Evolutionary conservation across 192 early-diverging fungal species (phyloP), one percentile per base, ranked within the genome.

Genomic region (Linnemannia hyalina): DNA sequence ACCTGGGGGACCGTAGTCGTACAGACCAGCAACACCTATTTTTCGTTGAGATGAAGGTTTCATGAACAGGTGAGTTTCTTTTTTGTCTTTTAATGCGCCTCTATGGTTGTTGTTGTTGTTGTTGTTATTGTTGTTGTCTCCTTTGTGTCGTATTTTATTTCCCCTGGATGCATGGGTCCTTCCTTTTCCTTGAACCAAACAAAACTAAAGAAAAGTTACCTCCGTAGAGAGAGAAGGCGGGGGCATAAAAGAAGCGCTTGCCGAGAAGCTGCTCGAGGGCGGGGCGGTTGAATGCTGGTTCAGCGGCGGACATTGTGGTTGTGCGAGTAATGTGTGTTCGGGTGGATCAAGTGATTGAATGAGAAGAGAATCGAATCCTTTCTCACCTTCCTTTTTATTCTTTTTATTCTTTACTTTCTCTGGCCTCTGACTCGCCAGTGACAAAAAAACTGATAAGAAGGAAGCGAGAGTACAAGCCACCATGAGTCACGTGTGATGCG

Each of bases 211-310:
- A 52, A 40, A 70, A 5, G 22, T 81, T 90, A 96, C 96, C 98
- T 76, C 97, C 97, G 83, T 99, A 99, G 88, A 97, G 97, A 71
- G 93, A 90, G 89, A 98, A 99, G 44, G 97, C 94, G 13, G 97
- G 99, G 41, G 99, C 96, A 72, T 94, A 96, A 88, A 99, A 99
- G 94, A 99, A 99, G 40, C 98, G 94, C 91, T 97, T 97, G 75
- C 92, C 87, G 74, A 99, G 91, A 76, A 99, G 36, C 77, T 90
- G 85, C 81, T 90, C 89, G 26, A 90, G 82, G 9, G 86, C 65
- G 18, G 82, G n/a, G 79, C 89, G 76, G 77, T 82, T 90, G 74
- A 90, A 90, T 13, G 77, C 52, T 29, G 78, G 68, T 73, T 78
- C 80, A 79, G n/a, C 32, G 60, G 69, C 44, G 71, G 80, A 79